Conservation (phyloP, 805 yeast genomes). For the Isabelozyma rhagii region DNA sequence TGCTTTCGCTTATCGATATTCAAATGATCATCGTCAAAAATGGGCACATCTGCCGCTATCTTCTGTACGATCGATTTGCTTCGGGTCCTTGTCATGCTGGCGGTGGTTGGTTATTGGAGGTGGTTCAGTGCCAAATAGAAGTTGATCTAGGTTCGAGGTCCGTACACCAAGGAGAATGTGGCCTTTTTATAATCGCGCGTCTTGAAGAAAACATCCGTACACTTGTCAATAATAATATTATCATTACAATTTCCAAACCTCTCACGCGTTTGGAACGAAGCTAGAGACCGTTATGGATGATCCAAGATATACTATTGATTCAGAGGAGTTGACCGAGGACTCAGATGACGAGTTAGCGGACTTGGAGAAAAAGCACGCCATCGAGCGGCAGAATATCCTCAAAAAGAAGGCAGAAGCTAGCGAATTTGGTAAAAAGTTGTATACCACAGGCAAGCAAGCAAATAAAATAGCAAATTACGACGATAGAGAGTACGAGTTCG, state of each 20-base stretch:
- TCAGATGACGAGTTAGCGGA: slow-evolving; percentile 37
- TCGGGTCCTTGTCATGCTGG: slow-evolving; percentile 43
- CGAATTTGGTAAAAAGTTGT: slow-evolving; percentile 15
- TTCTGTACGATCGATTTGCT: slow-evolving; percentile 61
- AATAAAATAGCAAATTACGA: slow-evolving; percentile 15
- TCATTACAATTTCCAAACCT: too few species aligned
- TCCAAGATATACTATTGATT: slow-evolving; percentile 26
- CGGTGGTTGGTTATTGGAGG: not conserved
- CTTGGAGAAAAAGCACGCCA: slow-evolving; percentile 34
- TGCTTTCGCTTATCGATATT: slow-evolving; percentile 10
- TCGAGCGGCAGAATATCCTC: slow-evolving; percentile 16
- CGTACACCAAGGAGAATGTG: not conserved
- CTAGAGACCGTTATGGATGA: slow-evolving; percentile 19
- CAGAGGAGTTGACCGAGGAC: slow-evolving; percentile 33
- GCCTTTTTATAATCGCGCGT: too few species aligned
- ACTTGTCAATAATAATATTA: too few species aligned
- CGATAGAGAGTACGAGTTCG: slow-evolving; percentile 22
- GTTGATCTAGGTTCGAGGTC: not conserved
- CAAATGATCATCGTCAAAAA: slow-evolving; percentile 24
- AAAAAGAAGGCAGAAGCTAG: slow-evolving; percentile 3
- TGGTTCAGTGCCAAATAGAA: not conserved
- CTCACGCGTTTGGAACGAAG: not conserved
- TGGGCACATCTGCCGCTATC: slow-evolving; percentile 55
- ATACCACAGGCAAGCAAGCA: slow-evolving; percentile 7
- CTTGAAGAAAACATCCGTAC: too few species aligned